Conservation (phyloP, 1,284 basidiomycete genomes). For the Caloboletus firmus region DNA sequence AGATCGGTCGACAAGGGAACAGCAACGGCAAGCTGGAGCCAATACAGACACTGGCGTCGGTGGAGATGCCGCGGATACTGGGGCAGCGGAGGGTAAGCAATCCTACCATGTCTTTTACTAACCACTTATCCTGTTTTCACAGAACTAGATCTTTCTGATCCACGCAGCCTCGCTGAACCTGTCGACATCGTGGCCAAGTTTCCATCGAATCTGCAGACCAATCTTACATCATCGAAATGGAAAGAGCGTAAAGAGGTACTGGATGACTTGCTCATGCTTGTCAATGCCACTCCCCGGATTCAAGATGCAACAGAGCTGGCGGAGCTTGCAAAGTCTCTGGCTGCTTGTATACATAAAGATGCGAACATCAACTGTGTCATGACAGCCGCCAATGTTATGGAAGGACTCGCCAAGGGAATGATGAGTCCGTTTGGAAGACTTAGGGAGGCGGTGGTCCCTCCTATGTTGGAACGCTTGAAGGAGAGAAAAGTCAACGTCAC, state of each 20-base stretch:
- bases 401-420: constrained; percentile 84
- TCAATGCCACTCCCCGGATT: constrained; percentile 76
- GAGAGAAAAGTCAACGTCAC: constrained; percentile 91
- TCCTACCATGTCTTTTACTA: constrained; percentile 13
- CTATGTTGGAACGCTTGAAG: constrained; percentile 89
- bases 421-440: constrained; percentile 75
- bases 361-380: constrained; percentile 97
- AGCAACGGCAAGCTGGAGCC: constrained; percentile 71
- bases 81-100: constrained; percentile 27
- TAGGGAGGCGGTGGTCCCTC: constrained; percentile 72
- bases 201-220: constrained; percentile 71
- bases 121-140: constrained; percentile 9
- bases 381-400: constrained; percentile 83
- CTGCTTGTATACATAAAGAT: constrained; percentile 83
- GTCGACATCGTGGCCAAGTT: constrained; percentile 77
- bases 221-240: constrained; percentile 92
- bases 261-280: constrained; percentile 77
- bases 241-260: constrained; percentile 95
- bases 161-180: constrained; percentile 81
- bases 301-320: constrained; percentile 74
- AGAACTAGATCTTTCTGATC: constrained; percentile 66
- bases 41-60: constrained; percentile 45
- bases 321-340: constrained; percentile 75
- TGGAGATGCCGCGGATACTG: constrained; percentile 40
- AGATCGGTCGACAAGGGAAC: constrained; percentile 76